Conservation (phyloP, 208 protist species). For the Acanthamoeba royreba region DNA sequence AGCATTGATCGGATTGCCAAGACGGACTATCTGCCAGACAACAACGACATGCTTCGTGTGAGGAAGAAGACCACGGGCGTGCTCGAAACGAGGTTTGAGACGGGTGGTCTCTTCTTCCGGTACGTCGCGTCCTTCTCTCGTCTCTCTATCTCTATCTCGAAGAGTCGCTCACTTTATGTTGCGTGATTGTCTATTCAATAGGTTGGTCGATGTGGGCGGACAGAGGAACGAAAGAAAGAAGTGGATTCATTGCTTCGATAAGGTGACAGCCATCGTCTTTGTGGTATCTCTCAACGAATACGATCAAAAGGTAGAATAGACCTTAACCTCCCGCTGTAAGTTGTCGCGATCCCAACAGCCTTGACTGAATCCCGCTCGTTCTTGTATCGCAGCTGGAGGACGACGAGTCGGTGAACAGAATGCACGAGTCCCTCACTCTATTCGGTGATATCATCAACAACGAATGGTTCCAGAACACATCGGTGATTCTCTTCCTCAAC, state of each 20-base stretch:
- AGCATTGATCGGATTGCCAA: neutral
- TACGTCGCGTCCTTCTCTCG: neutral
- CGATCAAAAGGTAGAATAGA: conserved; percentile 74
- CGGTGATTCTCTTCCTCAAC: conserved; percentile 85
- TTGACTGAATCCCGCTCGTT: neutral
- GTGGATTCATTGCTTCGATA: conserved; percentile 88
- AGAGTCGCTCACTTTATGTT: neutral
- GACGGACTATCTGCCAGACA: neutral
- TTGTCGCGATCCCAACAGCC: neutral
- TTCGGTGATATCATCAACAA: conserved; percentile 80
- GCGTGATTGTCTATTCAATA: neutral
- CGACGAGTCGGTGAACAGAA: conserved; percentile 77
- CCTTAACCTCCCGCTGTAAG: too few species aligned
- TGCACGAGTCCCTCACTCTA: conserved; percentile 78
- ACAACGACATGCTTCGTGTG: conserved; percentile 76
- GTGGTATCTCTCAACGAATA: conserved; percentile 75
- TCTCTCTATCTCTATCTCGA: neutral
- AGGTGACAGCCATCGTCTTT: conserved; percentile 83
- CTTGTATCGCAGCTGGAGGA: conserved; percentile 78
- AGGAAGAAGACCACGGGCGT: conserved; percentile 81
- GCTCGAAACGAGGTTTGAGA: conserved; percentile 70
- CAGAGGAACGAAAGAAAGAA: conserved; percentile 84
- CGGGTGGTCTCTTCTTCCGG: conserved; percentile 24
- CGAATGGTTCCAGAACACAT: conserved; percentile 75
- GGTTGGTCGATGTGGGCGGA: conserved; percentile 86